Conservation (phyloP, 2,329 filamentous ascomycete species). For the Elsinoe perseae region DNA sequence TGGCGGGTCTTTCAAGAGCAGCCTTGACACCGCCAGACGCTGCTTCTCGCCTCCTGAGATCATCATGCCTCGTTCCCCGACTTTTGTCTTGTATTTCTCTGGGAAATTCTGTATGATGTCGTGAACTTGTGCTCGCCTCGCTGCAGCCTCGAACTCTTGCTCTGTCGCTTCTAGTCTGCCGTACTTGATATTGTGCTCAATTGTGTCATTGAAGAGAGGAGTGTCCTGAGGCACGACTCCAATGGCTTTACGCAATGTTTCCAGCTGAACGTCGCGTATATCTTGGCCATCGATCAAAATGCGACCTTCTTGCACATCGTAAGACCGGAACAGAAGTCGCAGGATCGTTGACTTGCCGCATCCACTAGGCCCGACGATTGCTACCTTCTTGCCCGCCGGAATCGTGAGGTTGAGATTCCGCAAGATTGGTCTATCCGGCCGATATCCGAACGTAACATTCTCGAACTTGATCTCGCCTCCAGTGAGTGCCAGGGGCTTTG, state of each 20-base stretch:
- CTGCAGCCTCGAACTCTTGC: conserved; percentile 67
- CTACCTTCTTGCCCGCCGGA: conserved; percentile 90
- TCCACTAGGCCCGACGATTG: conserved; percentile 87
- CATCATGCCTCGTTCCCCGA: conserved; percentile 93
- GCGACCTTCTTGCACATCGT: conserved; percentile 76
- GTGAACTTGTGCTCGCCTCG: conserved; percentile 75
- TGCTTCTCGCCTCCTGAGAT: conserved; percentile 92
- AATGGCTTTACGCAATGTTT: conserved; percentile 75
- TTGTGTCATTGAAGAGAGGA: conserved; percentile 91
- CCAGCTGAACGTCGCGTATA: conserved; percentile 70
- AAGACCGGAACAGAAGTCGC: conserved; percentile 85
- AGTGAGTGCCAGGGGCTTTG: conserved; percentile 62
- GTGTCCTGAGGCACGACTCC: conserved; percentile 97
- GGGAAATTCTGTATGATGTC: conserved; percentile 72
- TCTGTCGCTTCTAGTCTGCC: conserved; percentile 69
- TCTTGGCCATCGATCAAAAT: conserved; percentile 93
- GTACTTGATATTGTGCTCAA: conserved; percentile 92
- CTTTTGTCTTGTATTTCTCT: conserved; percentile 82
- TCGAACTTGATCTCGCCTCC: conserved; percentile 91
- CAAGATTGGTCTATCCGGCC: conserved; percentile 76
- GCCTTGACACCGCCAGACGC: conserved; percentile 70
- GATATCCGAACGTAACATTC: conserved; percentile 91
- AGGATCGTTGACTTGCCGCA: conserved; percentile 95
- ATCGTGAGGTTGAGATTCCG: conserved; percentile 80
- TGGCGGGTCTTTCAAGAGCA: conserved; percentile 83